Evolutionary conservation across 2,329 filamentous ascomycete genomes (phyloP).

Genomic region (Fusarium ambrosium): DNA sequence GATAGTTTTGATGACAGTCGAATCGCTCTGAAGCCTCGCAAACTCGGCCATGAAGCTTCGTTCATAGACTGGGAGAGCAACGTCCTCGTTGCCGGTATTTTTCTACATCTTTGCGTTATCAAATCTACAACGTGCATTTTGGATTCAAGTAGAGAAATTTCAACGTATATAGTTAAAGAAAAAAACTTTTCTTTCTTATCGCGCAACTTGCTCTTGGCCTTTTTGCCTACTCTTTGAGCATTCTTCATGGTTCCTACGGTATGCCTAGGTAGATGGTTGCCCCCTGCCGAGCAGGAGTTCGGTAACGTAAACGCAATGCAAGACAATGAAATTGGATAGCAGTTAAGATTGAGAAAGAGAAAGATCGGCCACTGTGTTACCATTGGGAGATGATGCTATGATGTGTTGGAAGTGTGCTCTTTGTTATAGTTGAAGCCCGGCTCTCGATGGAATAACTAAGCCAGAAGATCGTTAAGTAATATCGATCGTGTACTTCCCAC

Average conservation of each 20-base stretch:
- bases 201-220: background rate
- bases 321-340: background rate
- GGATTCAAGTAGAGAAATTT: background rate
- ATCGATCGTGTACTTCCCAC: too few species aligned
- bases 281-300: background rate
- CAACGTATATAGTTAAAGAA: background rate
- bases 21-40: too few species aligned
- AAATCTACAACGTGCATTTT: background rate
- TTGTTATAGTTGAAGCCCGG: too few species aligned
- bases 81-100: background rate
- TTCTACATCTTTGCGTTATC: background rate
- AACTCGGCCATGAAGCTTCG: background rate
- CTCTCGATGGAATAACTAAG: too few species aligned
- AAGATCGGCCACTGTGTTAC: background rate
- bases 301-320: background rate
- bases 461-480: too few species aligned
- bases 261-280: background rate
- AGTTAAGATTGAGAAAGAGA: background rate
- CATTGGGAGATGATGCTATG: too few species aligned
- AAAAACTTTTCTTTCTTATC: background rate
- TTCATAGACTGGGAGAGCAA: background rate
- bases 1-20: background rate
- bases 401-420: too few species aligned
- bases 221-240: background rate
- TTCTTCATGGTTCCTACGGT: background rate